phyloP scores from a whole-genome alignment of 805 yeast species.

The Metschnikowia chrysomelidarum region DNA sequence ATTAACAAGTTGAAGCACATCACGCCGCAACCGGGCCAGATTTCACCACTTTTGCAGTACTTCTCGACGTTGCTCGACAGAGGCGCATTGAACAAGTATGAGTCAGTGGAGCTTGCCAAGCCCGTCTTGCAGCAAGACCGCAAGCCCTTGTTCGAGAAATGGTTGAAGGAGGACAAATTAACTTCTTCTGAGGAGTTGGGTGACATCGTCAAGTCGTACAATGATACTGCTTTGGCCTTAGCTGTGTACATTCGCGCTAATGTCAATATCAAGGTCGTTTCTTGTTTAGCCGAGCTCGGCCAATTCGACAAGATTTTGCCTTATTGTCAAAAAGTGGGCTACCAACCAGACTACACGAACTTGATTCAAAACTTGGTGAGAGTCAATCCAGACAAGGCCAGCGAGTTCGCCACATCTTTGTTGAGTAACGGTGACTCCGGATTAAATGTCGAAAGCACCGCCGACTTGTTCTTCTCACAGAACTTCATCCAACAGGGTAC shows the following conservation, averaged over 20 bases:
- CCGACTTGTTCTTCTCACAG: conserved; percentile 93
- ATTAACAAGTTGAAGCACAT: conserved; percentile 87
- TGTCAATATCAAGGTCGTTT: conserved; percentile 83
- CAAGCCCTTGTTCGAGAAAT: conserved; percentile 89
- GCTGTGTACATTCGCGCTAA: conserved; percentile 87
- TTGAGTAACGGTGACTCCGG: conserved; percentile 58
- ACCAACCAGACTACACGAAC: conserved; percentile 85
- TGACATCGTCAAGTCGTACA: conserved; percentile 84
- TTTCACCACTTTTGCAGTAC: conserved; percentile 91
- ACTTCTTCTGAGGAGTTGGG: conserved; percentile 97
- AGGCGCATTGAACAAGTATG: conserved; percentile 89
- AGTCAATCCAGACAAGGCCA: conserved; percentile 95
- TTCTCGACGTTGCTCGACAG: conserved; percentile 88
- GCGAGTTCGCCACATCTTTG: conserved; percentile 91
- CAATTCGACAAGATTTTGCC: conserved; percentile 96
- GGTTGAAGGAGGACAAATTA: conserved; percentile 93
- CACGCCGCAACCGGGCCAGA: conserved; percentile 91
- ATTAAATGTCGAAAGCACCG: conserved; percentile 79
- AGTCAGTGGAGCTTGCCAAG: conserved; percentile 90
- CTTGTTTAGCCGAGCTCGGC: conserved; percentile 90
- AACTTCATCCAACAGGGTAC: conserved; percentile 97
- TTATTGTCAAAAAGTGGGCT: conserved; percentile 84
- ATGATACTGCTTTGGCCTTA: conserved; percentile 78
- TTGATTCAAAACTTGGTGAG: conserved; percentile 88
- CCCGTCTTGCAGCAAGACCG: conserved; percentile 96